Percentiles rank a stretch among this genome's conserved stretches.
phyloP scores from a whole-genome alignment of 2,329 filamentous ascomycete genomes.

The Leptographium wingfieldii region DNA sequence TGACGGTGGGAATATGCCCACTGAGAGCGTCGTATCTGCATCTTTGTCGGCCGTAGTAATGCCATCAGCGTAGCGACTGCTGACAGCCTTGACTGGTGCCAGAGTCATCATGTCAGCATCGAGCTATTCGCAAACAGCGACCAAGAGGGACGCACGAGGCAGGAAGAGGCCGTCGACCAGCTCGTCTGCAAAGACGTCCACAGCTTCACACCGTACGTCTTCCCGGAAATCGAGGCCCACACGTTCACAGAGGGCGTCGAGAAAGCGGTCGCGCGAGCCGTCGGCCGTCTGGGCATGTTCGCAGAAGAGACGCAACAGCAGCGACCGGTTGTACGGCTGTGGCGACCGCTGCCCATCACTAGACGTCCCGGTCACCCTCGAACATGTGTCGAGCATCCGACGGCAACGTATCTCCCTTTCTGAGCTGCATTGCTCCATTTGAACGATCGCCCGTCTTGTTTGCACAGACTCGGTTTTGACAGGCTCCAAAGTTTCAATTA shows the following conservation, averaged over 20 bases:
- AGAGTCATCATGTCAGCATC: neutral
- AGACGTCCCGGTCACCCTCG: neutral
- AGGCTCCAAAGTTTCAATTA: neutral
- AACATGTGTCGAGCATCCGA: neutral
- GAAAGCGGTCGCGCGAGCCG: neutral
- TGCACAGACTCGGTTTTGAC: neutral
- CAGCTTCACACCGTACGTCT: neutral
- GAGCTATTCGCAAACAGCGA: neutral
- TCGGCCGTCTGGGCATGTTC: neutral
- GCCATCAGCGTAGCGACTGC: neutral
- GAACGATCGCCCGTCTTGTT: neutral
- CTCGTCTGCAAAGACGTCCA: neutral
- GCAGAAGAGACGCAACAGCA: neutral
- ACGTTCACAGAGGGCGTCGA: neutral
- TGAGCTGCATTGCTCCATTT: neutral
- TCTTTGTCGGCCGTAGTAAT: neutral
- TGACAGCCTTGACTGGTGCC: neutral
- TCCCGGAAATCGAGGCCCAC: neutral
- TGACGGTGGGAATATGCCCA: conserved; percentile 8
- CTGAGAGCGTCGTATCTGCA: neutral
- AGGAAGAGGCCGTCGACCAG: conserved; percentile 2
- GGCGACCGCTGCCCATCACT: neutral
- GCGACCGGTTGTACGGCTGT: neutral
- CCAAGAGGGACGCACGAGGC: neutral
- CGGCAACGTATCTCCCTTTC: neutral